Base-by-base conservation (phyloP, 768 basidiomycete species). In the Saitozyma sp. region DNA sequence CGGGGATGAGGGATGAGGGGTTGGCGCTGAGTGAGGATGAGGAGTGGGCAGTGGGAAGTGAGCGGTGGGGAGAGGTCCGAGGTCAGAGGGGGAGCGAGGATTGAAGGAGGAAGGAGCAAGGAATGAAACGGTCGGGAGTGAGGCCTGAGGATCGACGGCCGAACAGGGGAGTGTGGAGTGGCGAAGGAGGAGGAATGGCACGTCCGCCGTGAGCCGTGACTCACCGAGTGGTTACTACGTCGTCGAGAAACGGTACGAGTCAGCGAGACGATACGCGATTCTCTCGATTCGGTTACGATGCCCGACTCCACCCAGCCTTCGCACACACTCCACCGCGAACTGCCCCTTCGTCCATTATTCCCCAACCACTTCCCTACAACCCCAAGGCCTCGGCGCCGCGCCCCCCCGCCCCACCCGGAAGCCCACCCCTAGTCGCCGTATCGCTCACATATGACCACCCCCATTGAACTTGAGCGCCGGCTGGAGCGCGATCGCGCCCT, bases 391-490 rank as follows among this genome's bases (percentile, higher is more conserved):
- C 29, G 14, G 5, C 14, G 2, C 8, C 41, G 3, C 16, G 2
- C 39, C 5, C 29, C 41, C 14, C 10, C 41, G 14, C 40, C 39
- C 29, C 11, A 3, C 50, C 14, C 41, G 8, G 9, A 42, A 59
- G 38, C n/a, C 8, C 49, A 16, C 13, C 42, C 14, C 57, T 9
- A 49, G 20, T 40, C 14, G n/a, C 50, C 38, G 17, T 50, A 39
- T 20, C 29, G 19, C 73, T 60, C 59, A 75, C 73, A 79, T 71
- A 58, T 74, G 76, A 88, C 92, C 93, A 82, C 93, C 93, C 66
- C 93, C 93, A 80, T 97, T 96, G 85, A 97, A 97, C 82, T 90
- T 92, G 79, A 96, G 83, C 6, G 92, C 92, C 14, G 90, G 86
- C 80, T 93, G 91, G 61, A 96, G 88, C 20, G 86, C 87, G 73